phyloP scores from a whole-genome alignment of 768 basidiomycete species.

The Podaxis pistillaris region DNA sequence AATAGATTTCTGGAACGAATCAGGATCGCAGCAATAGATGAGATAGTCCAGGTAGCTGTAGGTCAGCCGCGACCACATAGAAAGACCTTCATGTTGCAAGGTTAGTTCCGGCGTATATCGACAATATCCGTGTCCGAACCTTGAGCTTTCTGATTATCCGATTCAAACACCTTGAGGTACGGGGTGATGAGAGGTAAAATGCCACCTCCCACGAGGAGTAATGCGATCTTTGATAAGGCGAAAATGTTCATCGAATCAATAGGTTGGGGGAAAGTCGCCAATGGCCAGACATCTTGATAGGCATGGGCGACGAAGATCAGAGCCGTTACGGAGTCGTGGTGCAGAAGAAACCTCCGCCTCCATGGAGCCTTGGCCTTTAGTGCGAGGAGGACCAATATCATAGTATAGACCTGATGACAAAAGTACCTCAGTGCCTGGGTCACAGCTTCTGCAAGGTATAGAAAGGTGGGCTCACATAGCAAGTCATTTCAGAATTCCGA shows the following conservation, averaged over 20 bases:
- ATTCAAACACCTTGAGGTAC: conserved; percentile 21
- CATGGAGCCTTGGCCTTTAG: neutral
- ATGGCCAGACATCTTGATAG: conserved; percentile 58
- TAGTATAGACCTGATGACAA: neutral
- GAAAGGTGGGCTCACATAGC: neutral
- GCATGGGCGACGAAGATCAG: conserved; percentile 37
- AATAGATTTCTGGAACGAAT: conserved; percentile 51
- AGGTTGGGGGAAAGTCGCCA: conserved; percentile 49
- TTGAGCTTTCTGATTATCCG: neutral
- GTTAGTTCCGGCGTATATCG: conserved; percentile 26
- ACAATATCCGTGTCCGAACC: neutral
- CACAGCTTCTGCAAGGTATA: neutral
- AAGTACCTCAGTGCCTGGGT: neutral
- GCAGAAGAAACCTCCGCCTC: neutral
- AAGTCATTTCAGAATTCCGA: neutral
- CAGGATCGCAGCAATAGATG: conserved; percentile 40
- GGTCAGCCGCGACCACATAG: conserved; percentile 38
- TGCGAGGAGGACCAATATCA: neutral
- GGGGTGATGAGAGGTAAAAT: conserved; percentile 52
- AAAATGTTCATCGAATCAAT: conserved; percentile 42
- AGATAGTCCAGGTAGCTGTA: conserved; percentile 57
- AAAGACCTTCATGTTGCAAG: conserved; percentile 29
- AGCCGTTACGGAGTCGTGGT: neutral
- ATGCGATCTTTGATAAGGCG: conserved; percentile 26
- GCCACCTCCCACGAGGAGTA: conserved; percentile 7